Evolutionary conservation across 2,329 filamentous ascomycete genomes (phyloP).

Genomic region (Thermothelomyces thermophilus): DNA sequence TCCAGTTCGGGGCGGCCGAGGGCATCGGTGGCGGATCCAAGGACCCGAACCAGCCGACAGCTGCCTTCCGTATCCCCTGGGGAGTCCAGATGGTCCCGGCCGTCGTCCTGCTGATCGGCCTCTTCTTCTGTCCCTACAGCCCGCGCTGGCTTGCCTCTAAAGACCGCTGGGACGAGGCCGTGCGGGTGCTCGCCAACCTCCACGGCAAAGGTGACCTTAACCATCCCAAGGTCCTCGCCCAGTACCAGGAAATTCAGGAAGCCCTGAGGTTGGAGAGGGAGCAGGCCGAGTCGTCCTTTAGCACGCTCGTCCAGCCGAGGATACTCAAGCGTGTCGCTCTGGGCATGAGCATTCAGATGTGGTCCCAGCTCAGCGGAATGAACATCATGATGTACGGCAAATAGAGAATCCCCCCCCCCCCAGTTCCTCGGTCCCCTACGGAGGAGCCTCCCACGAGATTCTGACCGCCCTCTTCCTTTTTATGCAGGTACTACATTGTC

Average conservation of each 20-base stretch:
- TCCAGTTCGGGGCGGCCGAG: conserved; percentile 56
- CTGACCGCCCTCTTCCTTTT: too few species aligned
- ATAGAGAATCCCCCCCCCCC: too few species aligned
- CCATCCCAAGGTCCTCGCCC: conserved; percentile 54
- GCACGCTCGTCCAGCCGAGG: conserved; percentile 41
- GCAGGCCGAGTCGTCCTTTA: conserved; percentile 42
- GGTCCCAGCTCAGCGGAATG: conserved; percentile 54
- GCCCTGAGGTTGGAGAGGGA: conserved; percentile 49
- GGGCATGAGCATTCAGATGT: conserved; percentile 29
- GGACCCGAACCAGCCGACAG: conserved; percentile 43
- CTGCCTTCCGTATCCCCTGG: conserved; percentile 57
- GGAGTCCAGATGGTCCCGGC: conserved; percentile 53
- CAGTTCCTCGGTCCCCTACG: too few species aligned
- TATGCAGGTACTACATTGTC: conserved; percentile 47
- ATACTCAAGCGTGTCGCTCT: conserved; percentile 51
- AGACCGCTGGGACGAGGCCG: conserved; percentile 60
- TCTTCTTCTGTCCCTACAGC: conserved; percentile 56
- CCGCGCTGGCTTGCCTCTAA: conserved; percentile 65
- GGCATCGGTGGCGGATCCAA: conserved; percentile 42
- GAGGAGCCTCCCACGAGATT: too few species aligned
- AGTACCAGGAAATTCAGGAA: conserved; percentile 56
- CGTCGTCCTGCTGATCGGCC: conserved; percentile 45
- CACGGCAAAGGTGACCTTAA: conserved; percentile 51
- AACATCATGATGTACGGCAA: conserved; percentile 47
- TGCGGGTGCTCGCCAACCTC: conserved; percentile 49